phyloP scores from a whole-genome alignment of 305 asterid genomes.

The Solanum hybrid region DNA sequence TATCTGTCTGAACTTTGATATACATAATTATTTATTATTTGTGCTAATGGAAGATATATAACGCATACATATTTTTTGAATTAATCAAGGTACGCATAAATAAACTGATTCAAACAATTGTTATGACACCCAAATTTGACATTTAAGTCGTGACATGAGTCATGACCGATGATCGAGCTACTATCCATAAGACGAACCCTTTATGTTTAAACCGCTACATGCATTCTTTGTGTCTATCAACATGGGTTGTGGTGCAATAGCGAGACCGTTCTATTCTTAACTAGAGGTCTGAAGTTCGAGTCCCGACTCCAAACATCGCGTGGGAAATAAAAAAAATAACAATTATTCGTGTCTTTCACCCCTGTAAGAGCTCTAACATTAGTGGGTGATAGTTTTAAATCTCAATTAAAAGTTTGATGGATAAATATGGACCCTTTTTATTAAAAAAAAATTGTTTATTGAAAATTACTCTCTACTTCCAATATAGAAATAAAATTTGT shows the following conservation, averaged over 20 bases:
- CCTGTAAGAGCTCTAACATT: neutral
- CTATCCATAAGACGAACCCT: neutral
- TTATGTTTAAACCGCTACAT: no score
- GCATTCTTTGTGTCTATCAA: no score
- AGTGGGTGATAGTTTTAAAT: neutral
- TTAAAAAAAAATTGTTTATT: no score
- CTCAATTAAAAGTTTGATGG: neutral
- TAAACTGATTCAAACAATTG: neutral
- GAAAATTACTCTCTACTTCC: no score
- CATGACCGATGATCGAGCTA: neutral
- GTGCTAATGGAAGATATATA: neutral
- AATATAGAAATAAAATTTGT: no score
- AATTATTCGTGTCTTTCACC: no score
- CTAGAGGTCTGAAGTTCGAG: no score
- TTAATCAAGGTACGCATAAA: neutral
- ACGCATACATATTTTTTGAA: neutral
- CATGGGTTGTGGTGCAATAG: no score
- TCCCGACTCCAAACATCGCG: no score
- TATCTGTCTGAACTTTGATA: neutral
- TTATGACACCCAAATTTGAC: neutral
- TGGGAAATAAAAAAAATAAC: no score
- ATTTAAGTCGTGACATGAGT: neutral
- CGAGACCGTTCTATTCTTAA: no score
- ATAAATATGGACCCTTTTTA: no score
- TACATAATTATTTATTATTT: neutral